phyloP scores from a whole-genome alignment of 2,329 filamentous ascomycete genomes.

The Aspergillus tubingensis region DNA sequence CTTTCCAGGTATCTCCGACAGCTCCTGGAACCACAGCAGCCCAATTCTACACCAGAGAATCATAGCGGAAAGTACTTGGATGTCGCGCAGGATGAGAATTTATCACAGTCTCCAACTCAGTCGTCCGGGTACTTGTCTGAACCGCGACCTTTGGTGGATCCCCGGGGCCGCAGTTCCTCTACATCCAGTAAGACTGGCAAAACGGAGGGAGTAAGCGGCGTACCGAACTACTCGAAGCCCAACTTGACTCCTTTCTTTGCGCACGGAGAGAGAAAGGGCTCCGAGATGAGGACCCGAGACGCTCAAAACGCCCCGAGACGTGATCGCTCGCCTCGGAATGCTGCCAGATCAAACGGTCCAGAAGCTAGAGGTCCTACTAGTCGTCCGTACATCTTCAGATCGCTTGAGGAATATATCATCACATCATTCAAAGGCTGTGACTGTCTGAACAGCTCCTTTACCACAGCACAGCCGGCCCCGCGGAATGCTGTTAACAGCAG shows the following conservation, averaged over 20 bases:
- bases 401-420: constrained; percentile 75
- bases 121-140: constrained; percentile 20
- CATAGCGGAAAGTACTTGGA: constrained; percentile 8
- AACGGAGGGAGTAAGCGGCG: constrained; percentile 18
- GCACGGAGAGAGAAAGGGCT: constrained; percentile 24
- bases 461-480: constrained; percentile 50
- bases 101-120: constrained; percentile 13
- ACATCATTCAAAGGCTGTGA: constrained; percentile 68
- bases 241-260: constrained; percentile 10
- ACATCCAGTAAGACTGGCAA: constrained; percentile 26
- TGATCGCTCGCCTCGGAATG: constrained; percentile 22
- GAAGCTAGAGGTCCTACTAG: constrained; percentile 41
- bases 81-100: constrained; percentile 18
- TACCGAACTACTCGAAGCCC: constrained; percentile 21
- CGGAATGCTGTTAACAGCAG: constrained; percentile 50
- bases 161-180: constrained; percentile 31
- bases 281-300: constrained; percentile 29
- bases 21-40: constrained; percentile 33
- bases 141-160: constrained; percentile 18
- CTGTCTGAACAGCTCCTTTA: constrained; percentile 76
- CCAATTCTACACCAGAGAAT: constrained; percentile 23
- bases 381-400: constrained; percentile 65
- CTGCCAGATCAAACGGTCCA: constrained; percentile 22
- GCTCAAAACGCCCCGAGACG: constrained; percentile 25
- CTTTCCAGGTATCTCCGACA: constrained; percentile 53